These are phyloP conservation scores for Brasenia schreberi DNA, from an alignment of 164 flowering plant species.

Conservation along the genomic window DNA sequence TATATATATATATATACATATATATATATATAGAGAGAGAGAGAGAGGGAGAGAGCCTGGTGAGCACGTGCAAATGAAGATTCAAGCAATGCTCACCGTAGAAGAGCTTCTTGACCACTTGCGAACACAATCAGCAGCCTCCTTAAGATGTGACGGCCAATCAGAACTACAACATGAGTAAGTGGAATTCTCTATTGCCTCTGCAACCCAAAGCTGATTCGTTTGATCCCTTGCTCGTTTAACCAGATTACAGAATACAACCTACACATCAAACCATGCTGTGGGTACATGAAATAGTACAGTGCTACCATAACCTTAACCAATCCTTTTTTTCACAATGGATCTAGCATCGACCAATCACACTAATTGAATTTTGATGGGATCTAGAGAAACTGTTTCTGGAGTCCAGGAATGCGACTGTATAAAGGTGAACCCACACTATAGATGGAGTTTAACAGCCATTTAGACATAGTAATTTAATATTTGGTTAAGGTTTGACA, in stretches of 20 bases:
- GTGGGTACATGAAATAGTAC: too few species aligned
- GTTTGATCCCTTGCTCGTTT: slow-evolving; percentile 53
- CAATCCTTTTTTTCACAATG: too few species aligned
- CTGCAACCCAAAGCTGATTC: slow-evolving; percentile 86
- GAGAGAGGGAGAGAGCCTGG: background rate
- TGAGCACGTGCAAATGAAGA: background rate
- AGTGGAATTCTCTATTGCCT: slow-evolving; percentile 76
- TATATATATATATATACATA: too few species aligned
- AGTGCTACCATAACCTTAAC: too few species aligned
- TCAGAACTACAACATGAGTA: slow-evolving; percentile 35
- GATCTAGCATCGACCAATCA: too few species aligned
- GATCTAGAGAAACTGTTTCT: too few species aligned
- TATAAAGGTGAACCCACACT: too few species aligned
- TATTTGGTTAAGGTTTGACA: too few species aligned
- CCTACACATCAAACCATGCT: slow-evolving; percentile 24
- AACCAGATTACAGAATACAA: slow-evolving; percentile 68
- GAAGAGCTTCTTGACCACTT: slow-evolving; percentile 50
- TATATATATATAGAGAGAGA: background rate
- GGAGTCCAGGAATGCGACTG: too few species aligned
- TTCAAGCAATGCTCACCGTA: slow-evolving; percentile 21
- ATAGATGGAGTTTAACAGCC: too few species aligned
- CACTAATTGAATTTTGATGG: too few species aligned
- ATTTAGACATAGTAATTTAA: too few species aligned
- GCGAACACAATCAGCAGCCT: slow-evolving; percentile 36
- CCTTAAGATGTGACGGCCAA: slow-evolving; percentile 45